A percentile compares a stretch with the other conserved stretches of the same genome.
These are phyloP conservation scores for Blastobotrys mokoenaii DNA, from an alignment of 805 yeast genomes.

Conservation along the genomic window DNA sequence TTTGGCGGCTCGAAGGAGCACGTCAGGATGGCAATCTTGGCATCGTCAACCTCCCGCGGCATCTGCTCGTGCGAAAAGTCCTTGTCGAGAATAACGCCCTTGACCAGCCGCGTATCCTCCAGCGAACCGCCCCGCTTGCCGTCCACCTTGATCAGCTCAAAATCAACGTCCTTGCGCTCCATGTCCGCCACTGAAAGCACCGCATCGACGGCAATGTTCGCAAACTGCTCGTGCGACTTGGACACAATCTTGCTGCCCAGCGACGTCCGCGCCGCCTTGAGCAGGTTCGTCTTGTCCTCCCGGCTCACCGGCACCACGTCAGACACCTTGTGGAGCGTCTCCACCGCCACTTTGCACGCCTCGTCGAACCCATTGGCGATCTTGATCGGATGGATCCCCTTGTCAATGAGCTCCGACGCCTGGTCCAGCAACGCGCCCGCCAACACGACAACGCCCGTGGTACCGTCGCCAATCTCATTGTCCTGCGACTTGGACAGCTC, in stretches of 20 bases:
- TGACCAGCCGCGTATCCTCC: constrained; percentile 74
- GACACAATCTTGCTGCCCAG: constrained; percentile 94
- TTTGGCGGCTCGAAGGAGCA: constrained; percentile 99
- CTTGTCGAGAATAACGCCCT: constrained; percentile 90
- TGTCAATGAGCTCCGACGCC: constrained; percentile 87
- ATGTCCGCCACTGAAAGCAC: constrained; percentile 87
- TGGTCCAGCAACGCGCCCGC: constrained; percentile 93
- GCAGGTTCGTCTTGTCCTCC: constrained; percentile 44
- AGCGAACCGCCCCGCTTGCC: constrained; percentile 94
- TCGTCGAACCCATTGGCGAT: constrained; percentile 96
- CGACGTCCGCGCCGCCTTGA: constrained; percentile 90
- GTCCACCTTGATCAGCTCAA: constrained; percentile 90
- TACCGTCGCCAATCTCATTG: constrained; percentile 98
- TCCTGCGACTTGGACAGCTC: constrained; percentile 93
- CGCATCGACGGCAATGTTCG: constrained; percentile 95
- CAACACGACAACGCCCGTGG: constrained; percentile 95
- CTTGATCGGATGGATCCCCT: constrained; percentile 95
- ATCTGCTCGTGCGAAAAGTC: constrained; percentile 98
- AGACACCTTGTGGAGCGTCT: constrained; percentile 63
- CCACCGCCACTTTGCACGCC: constrained; percentile 87
- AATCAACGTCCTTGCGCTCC: constrained; percentile 90
- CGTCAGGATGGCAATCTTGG: constrained; percentile 87
- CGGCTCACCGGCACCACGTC: constrained; percentile 50
- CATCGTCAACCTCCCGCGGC: constrained; percentile 75
- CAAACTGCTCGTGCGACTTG: constrained; percentile 87